phyloP scores from a whole-genome alignment of 1,139 yeast genomes.

The Candida buenavistaensis region DNA sequence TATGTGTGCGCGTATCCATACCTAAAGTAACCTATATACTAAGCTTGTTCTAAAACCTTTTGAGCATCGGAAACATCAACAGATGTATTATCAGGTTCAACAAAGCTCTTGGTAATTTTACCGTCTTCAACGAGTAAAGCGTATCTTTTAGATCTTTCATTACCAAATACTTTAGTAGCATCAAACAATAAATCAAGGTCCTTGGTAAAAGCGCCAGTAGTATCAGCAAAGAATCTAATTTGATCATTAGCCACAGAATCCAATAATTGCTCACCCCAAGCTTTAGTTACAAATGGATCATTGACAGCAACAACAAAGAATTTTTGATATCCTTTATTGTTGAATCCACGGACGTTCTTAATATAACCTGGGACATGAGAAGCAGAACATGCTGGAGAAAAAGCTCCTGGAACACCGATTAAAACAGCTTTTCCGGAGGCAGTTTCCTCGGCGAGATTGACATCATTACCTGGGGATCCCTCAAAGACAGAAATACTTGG shows the following conservation, averaged over 20 bases:
- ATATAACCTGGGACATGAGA: constrained; percentile 80
- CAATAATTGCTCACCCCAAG: constrained; percentile 27
- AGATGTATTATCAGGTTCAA: constrained; percentile 81
- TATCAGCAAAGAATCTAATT: constrained; percentile 72
- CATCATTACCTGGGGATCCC: constrained; percentile 66
- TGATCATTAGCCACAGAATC: constrained; percentile 28
- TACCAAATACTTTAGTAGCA: constrained; percentile 72
- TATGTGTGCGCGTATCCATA: no score
- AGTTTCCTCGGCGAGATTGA: constrained; percentile 60
- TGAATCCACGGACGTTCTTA: constrained; percentile 48
- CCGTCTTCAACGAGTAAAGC: constrained; percentile 79
- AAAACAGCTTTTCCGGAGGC: constrained; percentile 56
- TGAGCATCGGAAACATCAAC: constrained; percentile 51
- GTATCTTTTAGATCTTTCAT: constrained; percentile 70
- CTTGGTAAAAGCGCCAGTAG: constrained; percentile 67
- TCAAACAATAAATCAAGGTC: constrained; percentile 69
- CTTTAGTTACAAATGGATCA: constrained; percentile 81
- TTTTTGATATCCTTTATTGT: constrained; percentile 61
- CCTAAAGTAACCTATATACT: no score
- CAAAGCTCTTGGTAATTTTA: constrained; percentile 59
- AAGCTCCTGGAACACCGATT: constrained; percentile 90
- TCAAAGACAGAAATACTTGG: constrained; percentile 60
- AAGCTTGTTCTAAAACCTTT: constrained; percentile 34
- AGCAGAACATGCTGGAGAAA: constrained; percentile 81
- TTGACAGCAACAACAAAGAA: constrained; percentile 76